phyloP scores from a whole-genome alignment of 345 rosid genomes.

The Euphorbia peplus region DNA sequence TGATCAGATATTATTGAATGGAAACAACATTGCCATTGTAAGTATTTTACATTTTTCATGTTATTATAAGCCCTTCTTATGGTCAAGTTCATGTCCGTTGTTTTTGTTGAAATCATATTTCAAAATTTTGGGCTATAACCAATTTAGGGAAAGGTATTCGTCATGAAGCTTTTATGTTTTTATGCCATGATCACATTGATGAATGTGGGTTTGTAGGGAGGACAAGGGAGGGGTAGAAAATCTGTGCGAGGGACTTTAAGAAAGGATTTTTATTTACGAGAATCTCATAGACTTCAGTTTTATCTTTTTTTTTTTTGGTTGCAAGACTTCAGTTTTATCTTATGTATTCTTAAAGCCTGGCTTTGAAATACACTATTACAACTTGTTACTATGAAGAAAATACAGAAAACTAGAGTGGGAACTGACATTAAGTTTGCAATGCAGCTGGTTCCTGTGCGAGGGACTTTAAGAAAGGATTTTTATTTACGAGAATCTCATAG shows the following conservation, averaged over 20 bases:
- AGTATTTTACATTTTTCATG: constrained; percentile 28
- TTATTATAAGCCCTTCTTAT: not conserved
- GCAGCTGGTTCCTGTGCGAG: constrained; percentile 76
- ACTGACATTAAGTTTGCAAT: constrained; percentile 24
- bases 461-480: not conserved
- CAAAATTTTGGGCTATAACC: not conserved
- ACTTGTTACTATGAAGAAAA: not conserved
- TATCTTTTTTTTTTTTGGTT: no score
- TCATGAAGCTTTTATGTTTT: not conserved
- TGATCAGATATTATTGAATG: constrained; percentile 89
- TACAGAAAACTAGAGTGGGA: not conserved
- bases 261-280: not conserved
- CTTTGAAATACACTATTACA: not conserved
- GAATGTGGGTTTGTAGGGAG: not conserved
- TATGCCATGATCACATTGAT: not conserved
- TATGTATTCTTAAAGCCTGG: not conserved
- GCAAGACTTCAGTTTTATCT: not conserved
- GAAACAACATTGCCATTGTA: constrained; percentile 94
- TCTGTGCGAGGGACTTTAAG: not conserved
- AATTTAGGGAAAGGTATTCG: not conserved
- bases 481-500: not conserved
- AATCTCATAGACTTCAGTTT: not conserved
- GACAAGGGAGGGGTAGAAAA: no score
- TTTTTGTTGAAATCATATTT: not conserved
- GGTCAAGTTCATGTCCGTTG: not conserved